Evolutionary conservation across 768 basidiomycete genomes (phyloP), one percentile per base, ranked within the genome.

Genomic region (Tylopilus sp.): DNA sequence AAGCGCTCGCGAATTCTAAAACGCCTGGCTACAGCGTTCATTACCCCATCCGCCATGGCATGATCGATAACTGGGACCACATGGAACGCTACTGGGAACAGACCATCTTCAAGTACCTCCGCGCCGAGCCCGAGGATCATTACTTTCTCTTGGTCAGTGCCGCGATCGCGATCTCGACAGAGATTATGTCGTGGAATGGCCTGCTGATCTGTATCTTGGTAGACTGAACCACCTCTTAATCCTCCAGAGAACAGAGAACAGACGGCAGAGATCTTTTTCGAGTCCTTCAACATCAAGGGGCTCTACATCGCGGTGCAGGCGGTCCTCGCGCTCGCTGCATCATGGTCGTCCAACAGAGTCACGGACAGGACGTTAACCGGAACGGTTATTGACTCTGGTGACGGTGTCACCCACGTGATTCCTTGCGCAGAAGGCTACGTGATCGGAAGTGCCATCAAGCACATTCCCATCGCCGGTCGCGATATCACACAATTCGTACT

Each of bases 81-180:
- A 98, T 98, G 95, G 96, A 98, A 71, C 80, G 95, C 26, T 98
- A 94, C 74, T 99, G 97, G 97, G 94, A 97, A 71, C 96, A 99
- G 78, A 92, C 89, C 59, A 98, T 98, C 81, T 99, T 98, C 85
- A 98, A 99, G 74, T 98, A 98, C 76, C 79, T 99, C 55, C 81
- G 96, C 52, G 95, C 95, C 9, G 97, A 99, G 72, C 97, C 97
- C 14, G 97, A 98, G 74, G 96, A 98, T 74, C 97, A 98, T 71
- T 90, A 98, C 72, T 98, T 99, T 74, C 82, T 98, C 45, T 76
- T 99, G 67, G 96, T 98, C 62, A 71, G 94, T 76, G 25, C 22
- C 34, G 1, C 17, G 8, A 31, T 55, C 17, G 13, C 14, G 36
- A 17, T 10, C n/a, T n/a, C n/a, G n/a, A 7, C 5, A 28, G 13